These are phyloP conservation scores for Sclerotinia sclerotiorum DNA, from an alignment of 2,329 filamentous ascomycete genomes.

Conservation along the genomic window DNA sequence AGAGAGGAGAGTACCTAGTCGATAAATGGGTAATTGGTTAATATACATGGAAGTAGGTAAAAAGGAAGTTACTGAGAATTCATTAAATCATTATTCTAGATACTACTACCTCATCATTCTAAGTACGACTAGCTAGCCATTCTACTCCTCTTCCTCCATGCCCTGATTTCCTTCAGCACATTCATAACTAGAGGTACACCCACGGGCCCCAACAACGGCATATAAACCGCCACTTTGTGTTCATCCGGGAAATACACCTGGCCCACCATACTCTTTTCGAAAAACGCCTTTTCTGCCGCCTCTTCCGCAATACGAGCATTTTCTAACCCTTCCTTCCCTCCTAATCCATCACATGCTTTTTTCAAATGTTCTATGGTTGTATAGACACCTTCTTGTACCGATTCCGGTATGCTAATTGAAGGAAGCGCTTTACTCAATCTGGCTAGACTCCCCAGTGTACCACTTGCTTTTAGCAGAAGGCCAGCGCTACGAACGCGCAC, in stretches of 20 bases:
- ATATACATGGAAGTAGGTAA: no score
- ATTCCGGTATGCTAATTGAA: constrained; percentile 86
- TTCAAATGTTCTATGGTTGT: constrained; percentile 77
- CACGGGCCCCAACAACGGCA: constrained; percentile 86
- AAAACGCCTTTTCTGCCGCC: constrained; percentile 91
- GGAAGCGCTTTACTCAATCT: constrained; percentile 80
- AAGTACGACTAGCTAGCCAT: constrained; percentile 3
- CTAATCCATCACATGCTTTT: constrained; percentile 71
- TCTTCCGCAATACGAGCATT: constrained; percentile 82
- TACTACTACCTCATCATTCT: no score
- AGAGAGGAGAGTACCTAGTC: no score
- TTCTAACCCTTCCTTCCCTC: constrained; percentile 65
- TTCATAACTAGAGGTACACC: constrained; percentile 87
- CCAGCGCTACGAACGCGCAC: constrained; percentile 83
- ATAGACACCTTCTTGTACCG: constrained; percentile 81
- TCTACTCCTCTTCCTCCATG: constrained; percentile 38
- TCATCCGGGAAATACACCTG: constrained; percentile 99
- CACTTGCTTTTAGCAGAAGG: constrained; percentile 83
- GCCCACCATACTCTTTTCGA: constrained; percentile 98
- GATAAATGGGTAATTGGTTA: no score
- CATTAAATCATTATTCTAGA: constrained; percentile 22
- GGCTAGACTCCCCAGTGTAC: constrained; percentile 88
- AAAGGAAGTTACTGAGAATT: neutral
- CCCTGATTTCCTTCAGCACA: constrained; percentile 74
- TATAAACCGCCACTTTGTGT: constrained; percentile 94